Evolutionary conservation across 441 rosid genomes (phyloP).

Genomic region (Erysimum pusillum): DNA sequence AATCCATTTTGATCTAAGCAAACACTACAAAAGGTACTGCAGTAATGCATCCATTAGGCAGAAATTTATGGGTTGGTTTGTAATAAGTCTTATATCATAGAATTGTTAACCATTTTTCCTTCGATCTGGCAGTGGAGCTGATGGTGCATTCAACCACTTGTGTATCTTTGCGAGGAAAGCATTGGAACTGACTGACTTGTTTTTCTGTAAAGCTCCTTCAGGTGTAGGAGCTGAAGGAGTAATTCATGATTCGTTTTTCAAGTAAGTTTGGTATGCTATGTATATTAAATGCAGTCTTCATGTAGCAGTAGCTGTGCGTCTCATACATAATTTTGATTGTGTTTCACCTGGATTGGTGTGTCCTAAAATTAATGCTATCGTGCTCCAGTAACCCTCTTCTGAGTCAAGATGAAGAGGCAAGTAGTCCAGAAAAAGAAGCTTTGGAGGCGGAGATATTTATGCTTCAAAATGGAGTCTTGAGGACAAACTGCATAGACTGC

Average conservation of each 20-base stretch:
- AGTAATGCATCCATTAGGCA: conserved; percentile 30
- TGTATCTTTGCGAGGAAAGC: conserved; percentile 64
- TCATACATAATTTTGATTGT: conserved; percentile 2
- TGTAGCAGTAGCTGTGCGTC: conserved; percentile 28
- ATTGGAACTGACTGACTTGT: conserved; percentile 60
- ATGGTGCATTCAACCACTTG: conserved; percentile 58
- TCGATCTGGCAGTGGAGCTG: conserved; percentile 53
- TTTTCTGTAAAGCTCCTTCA: conserved; percentile 57
- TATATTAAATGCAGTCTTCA: conserved; percentile 23
- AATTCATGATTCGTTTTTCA: conserved; percentile 49
- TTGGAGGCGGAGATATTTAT: conserved; percentile 38
- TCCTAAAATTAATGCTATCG: conserved; percentile 39
- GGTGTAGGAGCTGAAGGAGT: conserved; percentile 55
- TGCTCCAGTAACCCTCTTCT: conserved; percentile 41
- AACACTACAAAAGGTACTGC: conserved; percentile 64
- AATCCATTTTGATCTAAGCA: conserved; percentile 73
- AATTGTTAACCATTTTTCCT: conserved; percentile 14
- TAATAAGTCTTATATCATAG: conserved; percentile 23
- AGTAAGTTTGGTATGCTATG: conserved; percentile 62
- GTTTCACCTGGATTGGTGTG: conserved; percentile 33
- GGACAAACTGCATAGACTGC: conserved; percentile 83
- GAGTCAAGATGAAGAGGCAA: conserved; percentile 42
- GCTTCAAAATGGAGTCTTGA: conserved; percentile 68
- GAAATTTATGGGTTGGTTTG: neutral
- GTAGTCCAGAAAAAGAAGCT: conserved; percentile 25